These are phyloP conservation scores for Fistulina hepatica DNA, from an alignment of 1,284 basidiomycete genomes.

Conservation along the genomic window DNA sequence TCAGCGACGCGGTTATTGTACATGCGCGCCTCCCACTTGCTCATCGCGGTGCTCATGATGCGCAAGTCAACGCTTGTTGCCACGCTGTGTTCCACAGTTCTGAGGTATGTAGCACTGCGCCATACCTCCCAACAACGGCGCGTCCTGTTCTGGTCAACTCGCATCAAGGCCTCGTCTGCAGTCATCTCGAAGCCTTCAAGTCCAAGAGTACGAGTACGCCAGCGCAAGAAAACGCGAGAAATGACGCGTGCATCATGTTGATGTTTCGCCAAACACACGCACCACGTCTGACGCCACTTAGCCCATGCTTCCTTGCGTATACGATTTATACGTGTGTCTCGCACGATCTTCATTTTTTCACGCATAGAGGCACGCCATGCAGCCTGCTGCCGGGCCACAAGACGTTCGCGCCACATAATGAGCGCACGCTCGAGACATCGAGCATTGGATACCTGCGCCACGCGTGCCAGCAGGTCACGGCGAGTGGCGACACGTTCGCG, in stretches of 20 bases:
- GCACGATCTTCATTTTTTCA: slow-evolving; percentile 48
- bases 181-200: slow-evolving; percentile 33
- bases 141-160: slow-evolving; percentile 26
- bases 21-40: slow-evolving; percentile 46
- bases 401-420: slow-evolving; percentile 36
- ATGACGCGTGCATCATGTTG: slow-evolving; percentile 36
- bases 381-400: slow-evolving; percentile 39
- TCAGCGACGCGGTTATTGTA: slow-evolving; percentile 34
- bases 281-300: slow-evolving; percentile 49
- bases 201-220: slow-evolving; percentile 35
- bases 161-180: slow-evolving; percentile 36
- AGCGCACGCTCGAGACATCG: slow-evolving; percentile 33
- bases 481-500: slow-evolving; percentile 28
- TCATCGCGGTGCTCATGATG: slow-evolving; percentile 35
- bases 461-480: slow-evolving; percentile 29
- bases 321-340: slow-evolving; percentile 38
- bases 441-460: slow-evolving; percentile 30
- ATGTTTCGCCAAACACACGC: slow-evolving; percentile 36
- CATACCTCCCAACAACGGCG: slow-evolving; percentile 43
- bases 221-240: slow-evolving; percentile 33
- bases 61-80: slow-evolving; percentile 33
- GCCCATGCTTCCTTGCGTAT: slow-evolving; percentile 44
- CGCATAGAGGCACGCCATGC: slow-evolving; percentile 61
- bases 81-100: slow-evolving; percentile 33
- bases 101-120: slow-evolving; percentile 35